phyloP scores from a whole-genome alignment of 805 yeast genomes.

The Ogataea naganishii region DNA sequence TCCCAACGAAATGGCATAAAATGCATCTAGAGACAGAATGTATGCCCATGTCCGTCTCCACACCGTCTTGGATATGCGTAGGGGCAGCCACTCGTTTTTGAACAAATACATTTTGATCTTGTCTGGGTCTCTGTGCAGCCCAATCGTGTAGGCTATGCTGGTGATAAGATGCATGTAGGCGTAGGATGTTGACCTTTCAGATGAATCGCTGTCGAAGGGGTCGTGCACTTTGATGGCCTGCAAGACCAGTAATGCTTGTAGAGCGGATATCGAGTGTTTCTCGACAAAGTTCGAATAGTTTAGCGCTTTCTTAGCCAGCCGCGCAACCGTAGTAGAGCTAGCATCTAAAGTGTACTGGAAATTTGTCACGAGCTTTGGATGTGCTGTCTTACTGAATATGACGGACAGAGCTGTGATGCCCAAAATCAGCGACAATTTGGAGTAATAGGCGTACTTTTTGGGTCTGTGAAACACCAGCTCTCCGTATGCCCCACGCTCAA shows the following conservation, averaged over 20 bases:
- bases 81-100: background rate
- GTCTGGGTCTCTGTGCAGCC: conserved; percentile 2
- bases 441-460: background rate
- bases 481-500: background rate
- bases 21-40: background rate
- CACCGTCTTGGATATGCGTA: background rate
- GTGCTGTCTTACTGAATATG: background rate
- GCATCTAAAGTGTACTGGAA: no score
- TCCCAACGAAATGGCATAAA: background rate
- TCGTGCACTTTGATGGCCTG: background rate
- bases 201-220: background rate
- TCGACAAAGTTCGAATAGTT: background rate
- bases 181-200: background rate
- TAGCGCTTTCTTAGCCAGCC: background rate
- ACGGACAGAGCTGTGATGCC: background rate
- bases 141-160: background rate
- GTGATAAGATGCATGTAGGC: background rate
- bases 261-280: conserved; percentile 1
- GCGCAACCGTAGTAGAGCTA: no score
- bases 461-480: background rate
- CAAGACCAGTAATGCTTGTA: conserved; percentile 1
- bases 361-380: no score
- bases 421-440: conserved; percentile 1
- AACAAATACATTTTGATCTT: background rate
- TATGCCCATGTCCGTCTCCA: conserved; percentile 1